phyloP scores from a whole-genome alignment of 202 grass and related monocot genomes.

The Eragrostis tef region DNA sequence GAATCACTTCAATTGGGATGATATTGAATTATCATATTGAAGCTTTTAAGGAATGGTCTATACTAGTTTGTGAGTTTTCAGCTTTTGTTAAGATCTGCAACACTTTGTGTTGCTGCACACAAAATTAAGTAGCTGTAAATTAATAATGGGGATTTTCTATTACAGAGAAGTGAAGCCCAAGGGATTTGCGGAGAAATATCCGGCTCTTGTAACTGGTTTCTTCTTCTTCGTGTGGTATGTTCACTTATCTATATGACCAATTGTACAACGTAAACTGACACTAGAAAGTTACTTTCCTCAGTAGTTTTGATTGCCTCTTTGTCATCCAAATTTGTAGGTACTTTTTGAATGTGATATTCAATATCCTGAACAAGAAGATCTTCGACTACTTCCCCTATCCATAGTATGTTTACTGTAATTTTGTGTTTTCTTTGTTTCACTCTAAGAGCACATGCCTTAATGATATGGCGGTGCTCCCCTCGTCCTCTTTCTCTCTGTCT shows the following conservation, averaged over 20 bases:
- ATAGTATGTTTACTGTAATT: constrained; percentile 62
- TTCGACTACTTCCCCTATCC: constrained; percentile 94
- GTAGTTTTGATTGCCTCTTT: constrained; percentile 30
- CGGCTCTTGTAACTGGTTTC: constrained; percentile 81
- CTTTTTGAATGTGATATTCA: constrained; percentile 94
- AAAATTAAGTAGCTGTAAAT: not conserved
- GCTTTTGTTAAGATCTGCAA: not conserved
- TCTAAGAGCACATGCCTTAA: constrained; percentile 16
- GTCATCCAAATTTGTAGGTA: constrained; percentile 59
- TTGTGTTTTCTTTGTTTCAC: constrained; percentile 32
- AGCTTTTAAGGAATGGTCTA: not conserved
- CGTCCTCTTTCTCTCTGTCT: not conserved
- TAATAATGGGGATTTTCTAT: constrained; percentile 16
- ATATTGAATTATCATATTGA: not conserved
- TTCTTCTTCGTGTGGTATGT: constrained; percentile 93
- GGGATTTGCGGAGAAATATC: constrained; percentile 66
- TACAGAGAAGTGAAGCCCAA: constrained; percentile 63
- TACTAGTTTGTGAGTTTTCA: not conserved
- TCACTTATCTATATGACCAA: constrained; percentile 23
- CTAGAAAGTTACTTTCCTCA: not conserved
- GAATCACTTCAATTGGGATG: not conserved
- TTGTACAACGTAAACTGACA: not conserved
- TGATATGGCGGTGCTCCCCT: constrained; percentile 29
- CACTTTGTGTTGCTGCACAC: not conserved
- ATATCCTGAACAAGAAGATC: constrained; percentile 98